These are phyloP conservation scores for Prunus davidiana DNA, from an alignment of 306 rosid species.

Conservation along the genomic window DNA sequence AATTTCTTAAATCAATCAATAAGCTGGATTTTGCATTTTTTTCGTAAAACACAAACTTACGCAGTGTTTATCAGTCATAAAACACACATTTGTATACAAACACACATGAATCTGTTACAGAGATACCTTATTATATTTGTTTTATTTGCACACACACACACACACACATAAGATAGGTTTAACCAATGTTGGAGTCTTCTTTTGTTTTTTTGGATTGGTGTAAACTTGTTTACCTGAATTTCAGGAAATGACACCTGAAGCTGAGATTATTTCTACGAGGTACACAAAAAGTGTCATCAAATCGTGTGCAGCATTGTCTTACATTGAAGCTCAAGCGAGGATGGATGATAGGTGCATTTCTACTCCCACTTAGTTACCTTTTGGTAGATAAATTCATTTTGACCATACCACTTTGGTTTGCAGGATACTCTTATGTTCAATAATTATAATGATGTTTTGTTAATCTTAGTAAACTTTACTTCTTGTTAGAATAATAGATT, in stretches of 20 bases:
- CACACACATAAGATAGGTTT: neutral
- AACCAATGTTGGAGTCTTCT: neutral
- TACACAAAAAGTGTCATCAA: conserved; percentile 86
- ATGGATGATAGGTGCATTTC: conserved; percentile 88
- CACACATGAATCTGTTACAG: neutral
- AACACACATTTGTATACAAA: neutral
- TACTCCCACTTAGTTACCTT: conserved; percentile 24
- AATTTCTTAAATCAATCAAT: neutral
- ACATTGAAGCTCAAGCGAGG: conserved; percentile 97
- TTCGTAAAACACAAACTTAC: neutral
- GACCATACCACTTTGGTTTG: neutral
- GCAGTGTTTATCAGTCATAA: neutral
- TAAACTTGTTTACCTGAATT: conserved; percentile 15
- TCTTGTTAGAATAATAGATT: neutral
- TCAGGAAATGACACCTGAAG: conserved; percentile 98
- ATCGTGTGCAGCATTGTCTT: conserved; percentile 88
- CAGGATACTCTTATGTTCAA: neutral
- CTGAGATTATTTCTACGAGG: conserved; percentile 74
- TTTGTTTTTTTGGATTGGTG: neutral
- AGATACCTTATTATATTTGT: neutral
- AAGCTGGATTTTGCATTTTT: neutral
- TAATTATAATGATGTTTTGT: neutral
- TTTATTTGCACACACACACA: neutral
- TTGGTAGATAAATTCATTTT: neutral
- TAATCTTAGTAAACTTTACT: neutral